Conservation (phyloP, 768 basidiomycete genomes). For the Neoboletus magnificus region DNA sequence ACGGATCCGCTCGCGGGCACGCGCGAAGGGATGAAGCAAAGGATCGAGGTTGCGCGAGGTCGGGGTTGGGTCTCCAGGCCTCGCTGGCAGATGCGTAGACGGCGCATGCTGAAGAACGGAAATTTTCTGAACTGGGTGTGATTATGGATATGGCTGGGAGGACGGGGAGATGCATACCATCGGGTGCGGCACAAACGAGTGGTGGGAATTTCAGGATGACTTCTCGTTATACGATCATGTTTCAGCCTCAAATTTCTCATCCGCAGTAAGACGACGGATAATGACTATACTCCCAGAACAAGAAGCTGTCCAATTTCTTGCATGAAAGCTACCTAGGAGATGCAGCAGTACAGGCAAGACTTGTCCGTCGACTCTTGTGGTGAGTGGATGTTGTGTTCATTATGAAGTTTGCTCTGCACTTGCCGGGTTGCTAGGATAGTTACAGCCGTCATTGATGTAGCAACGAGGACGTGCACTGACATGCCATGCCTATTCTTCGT, state of each 20-base stretch:
- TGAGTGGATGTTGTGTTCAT: neutral
- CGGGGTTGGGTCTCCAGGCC: constrained; percentile 83
- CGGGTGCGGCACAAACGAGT: neutral
- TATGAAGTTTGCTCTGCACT: neutral
- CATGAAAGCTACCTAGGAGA: neutral
- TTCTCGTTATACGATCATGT: neutral
- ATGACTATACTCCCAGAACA: neutral
- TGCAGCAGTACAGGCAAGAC: neutral
- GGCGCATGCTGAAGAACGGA: constrained; percentile 83
- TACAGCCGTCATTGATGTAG: constrained; percentile 17
- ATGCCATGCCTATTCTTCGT: constrained; percentile 9
- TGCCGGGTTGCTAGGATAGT: constrained; percentile 9
- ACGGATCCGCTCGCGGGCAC: constrained; percentile 88
- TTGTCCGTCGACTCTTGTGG: neutral
- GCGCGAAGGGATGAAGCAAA: constrained; percentile 91
- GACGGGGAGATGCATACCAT: constrained; percentile 14
- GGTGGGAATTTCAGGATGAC: constrained; percentile 3
- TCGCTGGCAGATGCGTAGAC: constrained; percentile 64
- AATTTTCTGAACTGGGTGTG: constrained; percentile 59
- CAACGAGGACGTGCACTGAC: constrained; percentile 11
- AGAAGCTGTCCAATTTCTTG: neutral
- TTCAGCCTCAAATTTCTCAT: neutral
- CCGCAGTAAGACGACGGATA: neutral
- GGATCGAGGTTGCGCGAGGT: constrained; percentile 91
- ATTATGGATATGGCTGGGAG: neutral